phyloP scores from a whole-genome alignment of 179 eudicot species.

The Beta lomatogona region DNA sequence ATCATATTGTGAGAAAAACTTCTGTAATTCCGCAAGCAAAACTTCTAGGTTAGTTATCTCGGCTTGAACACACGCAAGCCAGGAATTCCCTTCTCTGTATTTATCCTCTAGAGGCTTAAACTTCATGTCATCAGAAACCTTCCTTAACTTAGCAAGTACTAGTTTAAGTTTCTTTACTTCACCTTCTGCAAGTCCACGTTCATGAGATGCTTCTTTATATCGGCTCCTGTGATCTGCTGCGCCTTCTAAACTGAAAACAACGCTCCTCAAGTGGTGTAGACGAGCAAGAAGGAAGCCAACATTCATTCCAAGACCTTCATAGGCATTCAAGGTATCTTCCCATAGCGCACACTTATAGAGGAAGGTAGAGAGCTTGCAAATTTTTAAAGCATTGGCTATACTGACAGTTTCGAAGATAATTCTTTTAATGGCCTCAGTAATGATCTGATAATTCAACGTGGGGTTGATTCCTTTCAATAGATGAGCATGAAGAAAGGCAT shows the following conservation, averaged over 20 bases:
- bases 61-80: not conserved
- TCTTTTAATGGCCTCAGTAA: not conserved
- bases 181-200: conserved; percentile 12
- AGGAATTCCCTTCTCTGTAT: not conserved
- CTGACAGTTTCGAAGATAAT: conserved; percentile 8
- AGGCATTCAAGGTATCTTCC: conserved; percentile 13
- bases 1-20: conserved; percentile 23
- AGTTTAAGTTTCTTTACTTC: conserved; percentile 25
- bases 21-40: conserved; percentile 15
- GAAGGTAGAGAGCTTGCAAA: conserved; percentile 22
- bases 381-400: conserved; percentile 15
- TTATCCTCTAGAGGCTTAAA: not conserved
- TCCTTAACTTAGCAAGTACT: conserved; percentile 11
- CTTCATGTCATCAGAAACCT: not conserved
- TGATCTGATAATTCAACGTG: not conserved
- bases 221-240: conserved; percentile 1
- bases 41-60: conserved; percentile 21
- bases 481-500: conserved; percentile 27
- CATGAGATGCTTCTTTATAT: conserved; percentile 23
- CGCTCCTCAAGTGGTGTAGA: conserved; percentile 18
- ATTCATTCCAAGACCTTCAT: conserved; percentile 25
- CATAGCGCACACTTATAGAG: conserved; percentile 6
- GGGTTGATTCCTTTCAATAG: conserved; percentile 17
- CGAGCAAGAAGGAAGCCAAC: conserved; percentile 19
- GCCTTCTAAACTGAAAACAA: conserved; percentile 24